These are phyloP conservation scores for Vitis labrusca DNA, from an alignment of 164 flowering plant species.

Conservation along the genomic window DNA sequence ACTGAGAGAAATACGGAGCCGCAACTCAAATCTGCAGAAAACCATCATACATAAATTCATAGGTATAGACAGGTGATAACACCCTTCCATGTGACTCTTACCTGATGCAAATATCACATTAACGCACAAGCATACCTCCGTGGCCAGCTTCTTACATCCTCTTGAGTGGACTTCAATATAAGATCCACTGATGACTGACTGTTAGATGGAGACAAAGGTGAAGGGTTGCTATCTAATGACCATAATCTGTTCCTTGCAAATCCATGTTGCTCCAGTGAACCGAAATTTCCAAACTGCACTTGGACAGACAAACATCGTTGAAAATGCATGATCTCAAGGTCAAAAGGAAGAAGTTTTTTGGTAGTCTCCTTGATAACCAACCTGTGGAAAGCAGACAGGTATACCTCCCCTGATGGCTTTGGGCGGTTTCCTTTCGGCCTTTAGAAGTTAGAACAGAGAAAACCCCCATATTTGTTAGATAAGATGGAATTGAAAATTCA, in stretches of 20 bases:
- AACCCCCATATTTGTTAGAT: background rate
- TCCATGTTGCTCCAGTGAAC: conserved; percentile 70
- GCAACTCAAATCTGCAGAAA: conserved; percentile 75
- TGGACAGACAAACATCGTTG: background rate
- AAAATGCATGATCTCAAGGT: background rate
- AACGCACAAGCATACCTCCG: conserved; percentile 46
- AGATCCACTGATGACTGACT: conserved; percentile 74
- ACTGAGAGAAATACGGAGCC: conserved; percentile 65
- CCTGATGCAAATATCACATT: background rate
- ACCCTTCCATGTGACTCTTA: background rate
- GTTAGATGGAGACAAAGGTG: conserved; percentile 57
- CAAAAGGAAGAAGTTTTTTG: background rate
- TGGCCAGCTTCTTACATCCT: conserved; percentile 78
- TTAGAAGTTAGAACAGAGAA: conserved; percentile 20
- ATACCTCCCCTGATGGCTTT: conserved; percentile 86
- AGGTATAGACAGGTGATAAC: background rate
- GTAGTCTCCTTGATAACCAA: conserved; percentile 17
- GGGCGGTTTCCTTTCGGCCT: conserved; percentile 70
- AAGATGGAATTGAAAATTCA: background rate
- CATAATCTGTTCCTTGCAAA: conserved; percentile 80
- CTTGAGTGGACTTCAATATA: conserved; percentile 67
- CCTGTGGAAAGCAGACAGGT: conserved; percentile 86
- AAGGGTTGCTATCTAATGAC: conserved; percentile 60
- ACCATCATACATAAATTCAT: conserved; percentile 1
- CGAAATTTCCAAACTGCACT: conserved; percentile 70